Base-by-base conservation (phyloP, 208 protist species). In the Crithidia brevicula region DNA sequence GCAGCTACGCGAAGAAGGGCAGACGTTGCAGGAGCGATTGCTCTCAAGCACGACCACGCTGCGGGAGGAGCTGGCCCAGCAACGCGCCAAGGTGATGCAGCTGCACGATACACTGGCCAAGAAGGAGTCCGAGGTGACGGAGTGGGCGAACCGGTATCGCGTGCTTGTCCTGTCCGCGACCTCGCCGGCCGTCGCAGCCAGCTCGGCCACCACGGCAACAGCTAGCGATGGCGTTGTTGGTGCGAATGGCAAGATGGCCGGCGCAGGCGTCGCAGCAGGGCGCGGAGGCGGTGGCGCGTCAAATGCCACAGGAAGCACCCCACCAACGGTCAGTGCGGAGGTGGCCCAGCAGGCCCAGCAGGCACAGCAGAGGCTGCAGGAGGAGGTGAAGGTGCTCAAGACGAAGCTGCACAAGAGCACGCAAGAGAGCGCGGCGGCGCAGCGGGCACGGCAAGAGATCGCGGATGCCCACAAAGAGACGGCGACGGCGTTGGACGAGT, bases 11-110 rank as follows among this genome's bases (percentile, higher is more conserved):
- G 63, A 43, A 2, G 86, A 92, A 38, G 81, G 75, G 45, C 67
- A 67, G 38, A n/a, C 81, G 20, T 43, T 91, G 23, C 80, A 91
- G 60, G 77, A 81, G 59, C 72, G 79, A 18, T 59, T 92, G 51
- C 67, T 90, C 7, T 64, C 77, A 16, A 77, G 76, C 46, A 85
- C 83, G 7, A 56, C 77, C 4, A 40, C 66, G 6, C 65, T 91
- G n/a, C 85, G 89, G 18, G 89, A 88, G n/a, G 89, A 91, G 51
- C 50, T 94, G 10, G 74, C 74, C 4, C 54, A 81, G 46, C 78
- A 83, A 46, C 77, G 83, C 13, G 65, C 58, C 10, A 82, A 92
- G 59, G 30, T 83, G 13, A 50, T 88, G 22, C 52, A 64, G 23
- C 72, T 92, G 46, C 65, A 85, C 30, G 82, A 86, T 9, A 43